Base-by-base conservation (phyloP, 352 stramenopile species). In the Aphanomyces cochlioides region DNA sequence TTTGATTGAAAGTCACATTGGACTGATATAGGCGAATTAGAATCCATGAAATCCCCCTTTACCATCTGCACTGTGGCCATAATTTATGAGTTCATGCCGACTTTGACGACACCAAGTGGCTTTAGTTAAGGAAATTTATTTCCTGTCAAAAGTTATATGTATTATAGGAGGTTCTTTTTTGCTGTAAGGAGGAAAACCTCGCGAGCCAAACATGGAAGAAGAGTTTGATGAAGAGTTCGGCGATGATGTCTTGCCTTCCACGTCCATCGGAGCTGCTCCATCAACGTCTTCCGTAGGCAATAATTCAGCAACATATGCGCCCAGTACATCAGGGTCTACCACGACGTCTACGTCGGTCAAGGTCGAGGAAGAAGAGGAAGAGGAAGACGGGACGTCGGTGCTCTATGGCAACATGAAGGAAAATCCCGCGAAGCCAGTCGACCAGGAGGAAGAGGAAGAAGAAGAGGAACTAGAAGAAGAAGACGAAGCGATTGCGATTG, bases 401-500 rank as follows among this genome's bases (percentile, higher is more conserved):
- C 76, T 94, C 17, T 94, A 94, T 66, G 86, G 86, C 13, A 81
- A 82, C 65, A 85, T 94, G 48, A 81, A 88, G 45, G 75, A 92
- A 28, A 85, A 81, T 53, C 56, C 79, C 28, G 79, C 73, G 1
- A 63, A 74, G 3, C 66, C 66, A 6, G 36, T 36, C 7, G 39
- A 12, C n/a, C 70, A 70, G 13, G 72, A 48, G 10, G 61, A 47
- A 3, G 61, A 34, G 1, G 77, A 78, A n/a, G 83, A 83, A 8
- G 85, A 89, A 2, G 83, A 93, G 3, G 85, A 93, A 17, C 78
- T 86, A 7, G 85, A 93, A 13, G 87, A 95, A 7, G 87, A 95
- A 40, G 87, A 94, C 40, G 87, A 95, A 72, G 82, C 90, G 48
- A 81, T 95, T 39, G 82, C 85, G 17, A 95, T 95, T 66, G 80